phyloP scores from a whole-genome alignment of 2,329 filamentous ascomycete species.

The Phialophora tarda region DNA sequence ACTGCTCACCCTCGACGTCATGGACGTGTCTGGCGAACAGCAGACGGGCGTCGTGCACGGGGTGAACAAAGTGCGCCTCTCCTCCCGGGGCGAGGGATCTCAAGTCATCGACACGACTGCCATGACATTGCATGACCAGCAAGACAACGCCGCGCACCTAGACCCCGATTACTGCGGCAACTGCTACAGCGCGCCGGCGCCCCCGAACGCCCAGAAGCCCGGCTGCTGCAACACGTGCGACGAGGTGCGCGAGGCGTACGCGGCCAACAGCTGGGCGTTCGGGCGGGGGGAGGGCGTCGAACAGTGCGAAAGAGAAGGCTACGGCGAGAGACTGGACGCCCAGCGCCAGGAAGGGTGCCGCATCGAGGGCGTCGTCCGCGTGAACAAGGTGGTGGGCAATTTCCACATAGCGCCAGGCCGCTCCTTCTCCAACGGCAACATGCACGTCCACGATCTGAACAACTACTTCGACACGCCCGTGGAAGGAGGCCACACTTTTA shows the following conservation, averaged over 20 bases:
- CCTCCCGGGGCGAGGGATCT: constrained; percentile 74
- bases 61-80: constrained; percentile 85
- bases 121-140: constrained; percentile 67
- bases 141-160: constrained; percentile 76
- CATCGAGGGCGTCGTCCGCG: constrained; percentile 86
- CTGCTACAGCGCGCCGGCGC: constrained; percentile 85
- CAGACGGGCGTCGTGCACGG: constrained; percentile 94
- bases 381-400: constrained; percentile 98
- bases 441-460: constrained; percentile 97
- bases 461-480: constrained; percentile 84
- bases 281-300: constrained; percentile 90
- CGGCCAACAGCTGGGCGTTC: constrained; percentile 88
- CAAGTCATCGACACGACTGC: constrained; percentile 72
- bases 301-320: constrained; percentile 94
- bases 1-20: constrained; percentile 93
- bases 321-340: constrained; percentile 82
- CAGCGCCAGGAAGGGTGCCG: constrained; percentile 93
- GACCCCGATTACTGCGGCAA: constrained; percentile 90
- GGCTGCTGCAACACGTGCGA: constrained; percentile 98
- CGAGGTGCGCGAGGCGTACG: constrained; percentile 94
- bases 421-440: constrained; percentile 93
- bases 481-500: constrained; percentile 79
- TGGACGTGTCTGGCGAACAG: constrained; percentile 98
- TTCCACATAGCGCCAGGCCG: constrained; percentile 97
- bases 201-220: constrained; percentile 72